These are phyloP conservation scores for Trametes coccinea DNA, from an alignment of 768 basidiomycete genomes.

Conservation along the genomic window DNA sequence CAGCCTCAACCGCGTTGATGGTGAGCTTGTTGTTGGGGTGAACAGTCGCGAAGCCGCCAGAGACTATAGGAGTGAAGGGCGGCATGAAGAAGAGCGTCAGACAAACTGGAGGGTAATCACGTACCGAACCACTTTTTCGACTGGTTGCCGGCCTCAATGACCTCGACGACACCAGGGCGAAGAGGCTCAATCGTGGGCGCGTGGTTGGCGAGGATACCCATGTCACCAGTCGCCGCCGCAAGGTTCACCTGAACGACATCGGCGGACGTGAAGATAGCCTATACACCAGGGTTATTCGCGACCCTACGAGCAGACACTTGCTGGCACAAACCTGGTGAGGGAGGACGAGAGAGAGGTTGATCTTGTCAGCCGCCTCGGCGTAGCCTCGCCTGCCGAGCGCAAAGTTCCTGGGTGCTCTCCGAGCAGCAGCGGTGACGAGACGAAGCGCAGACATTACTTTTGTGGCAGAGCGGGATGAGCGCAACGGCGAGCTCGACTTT, in stretches of 20 bases:
- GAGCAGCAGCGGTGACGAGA: conserved; percentile 62
- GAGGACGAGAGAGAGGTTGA: conserved; percentile 89
- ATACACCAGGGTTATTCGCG: conserved; percentile 14
- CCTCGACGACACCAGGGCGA: conserved; percentile 92
- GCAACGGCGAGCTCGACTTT: conserved; percentile 22
- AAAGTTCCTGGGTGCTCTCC: conserved; percentile 55
- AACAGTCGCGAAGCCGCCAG: conserved; percentile 95
- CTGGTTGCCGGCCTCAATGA: conserved; percentile 75
- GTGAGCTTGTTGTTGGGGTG: conserved; percentile 97
- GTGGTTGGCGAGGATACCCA: conserved; percentile 99
- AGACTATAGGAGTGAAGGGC: conserved; percentile 51
- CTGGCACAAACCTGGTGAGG: conserved; percentile 82
- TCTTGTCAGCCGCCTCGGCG: conserved; percentile 88
- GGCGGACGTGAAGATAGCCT: conserved; percentile 89
- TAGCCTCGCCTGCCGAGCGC: conserved; percentile 75
- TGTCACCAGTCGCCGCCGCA: conserved; percentile 91
- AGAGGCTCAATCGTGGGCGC: conserved; percentile 96
- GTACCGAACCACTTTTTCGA: conserved; percentile 98
- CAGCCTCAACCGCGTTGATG: conserved; percentile 96
- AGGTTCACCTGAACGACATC: conserved; percentile 97
- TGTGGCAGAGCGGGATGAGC: conserved; percentile 19
- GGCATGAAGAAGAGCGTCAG: not conserved
- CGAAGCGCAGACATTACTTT: conserved; percentile 72
- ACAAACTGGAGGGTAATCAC: conserved; percentile 28
- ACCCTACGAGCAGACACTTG: conserved; percentile 5